phyloP scores from a whole-genome alignment of 2,329 filamentous ascomycete genomes.

The Cladosporium phlei region DNA sequence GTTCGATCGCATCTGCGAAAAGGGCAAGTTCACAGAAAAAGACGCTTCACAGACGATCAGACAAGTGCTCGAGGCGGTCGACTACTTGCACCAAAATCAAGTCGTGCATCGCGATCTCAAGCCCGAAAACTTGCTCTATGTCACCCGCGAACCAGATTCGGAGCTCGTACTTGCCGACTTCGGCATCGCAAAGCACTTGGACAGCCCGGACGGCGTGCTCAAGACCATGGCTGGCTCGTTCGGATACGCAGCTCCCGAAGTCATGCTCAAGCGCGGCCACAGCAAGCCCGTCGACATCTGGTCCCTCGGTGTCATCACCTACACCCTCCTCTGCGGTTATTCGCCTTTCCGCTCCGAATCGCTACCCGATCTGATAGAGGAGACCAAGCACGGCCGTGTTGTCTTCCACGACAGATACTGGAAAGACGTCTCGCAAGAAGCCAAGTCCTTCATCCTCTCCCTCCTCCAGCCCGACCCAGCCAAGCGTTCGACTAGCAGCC shows the following conservation, averaged over 20 bases:
- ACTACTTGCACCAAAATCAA: slow-evolving; percentile 90
- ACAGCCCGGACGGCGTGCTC: slow-evolving; percentile 81
- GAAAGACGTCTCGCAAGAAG: slow-evolving; percentile 93
- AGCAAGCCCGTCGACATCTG: slow-evolving; percentile 99
- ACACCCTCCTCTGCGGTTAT: slow-evolving; percentile 95
- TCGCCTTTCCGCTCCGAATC: slow-evolving; percentile 96
- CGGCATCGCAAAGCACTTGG: slow-evolving; percentile 96
- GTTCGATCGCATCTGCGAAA: slow-evolving; percentile 96
- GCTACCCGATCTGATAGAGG: slow-evolving; percentile 85
- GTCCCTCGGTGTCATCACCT: slow-evolving; percentile 98
- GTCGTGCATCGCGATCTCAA: slow-evolving; percentile 98
- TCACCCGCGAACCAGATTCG: slow-evolving; percentile 71
- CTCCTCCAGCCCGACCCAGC: slow-evolving; percentile 75
- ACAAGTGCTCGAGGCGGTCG: slow-evolving; percentile 85
- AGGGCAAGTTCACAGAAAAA: slow-evolving; percentile 97
- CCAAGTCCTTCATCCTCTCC: slow-evolving; percentile 85
- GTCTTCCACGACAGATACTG: slow-evolving; percentile 98
- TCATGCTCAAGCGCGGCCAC: slow-evolving; percentile 96
- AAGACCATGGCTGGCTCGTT: slow-evolving; percentile 99
- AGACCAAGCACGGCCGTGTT: slow-evolving; percentile 77
- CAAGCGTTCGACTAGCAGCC: slow-evolving; percentile 64
- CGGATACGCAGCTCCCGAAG: slow-evolving; percentile 93
- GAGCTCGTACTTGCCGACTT: slow-evolving; percentile 93
- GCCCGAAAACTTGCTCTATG: slow-evolving; percentile 93
- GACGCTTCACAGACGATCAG: slow-evolving; percentile 94